Base-by-base conservation (phyloP, 2,329 filamentous ascomycete genomes). In the Beauveria bassiana region DNA sequence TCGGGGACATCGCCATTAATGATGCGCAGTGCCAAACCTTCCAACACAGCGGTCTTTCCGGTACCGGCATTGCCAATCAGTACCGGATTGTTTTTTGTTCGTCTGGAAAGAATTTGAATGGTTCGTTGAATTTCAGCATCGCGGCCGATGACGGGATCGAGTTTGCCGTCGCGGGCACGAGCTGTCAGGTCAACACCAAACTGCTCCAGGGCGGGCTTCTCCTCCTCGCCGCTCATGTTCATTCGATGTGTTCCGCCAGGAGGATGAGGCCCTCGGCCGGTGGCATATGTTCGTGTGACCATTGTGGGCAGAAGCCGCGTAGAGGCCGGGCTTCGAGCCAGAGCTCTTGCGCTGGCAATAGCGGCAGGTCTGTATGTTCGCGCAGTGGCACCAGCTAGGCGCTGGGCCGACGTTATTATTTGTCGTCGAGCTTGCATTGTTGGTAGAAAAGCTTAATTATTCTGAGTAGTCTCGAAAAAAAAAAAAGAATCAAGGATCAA, bases 31-130 rank as follows among this genome's bases (percentile, higher is more conserved):
- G 93, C 93, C 45, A 98, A 79, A 1, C 93, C 93, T 75, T 98
- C 93, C 3, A 97, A 78, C 57, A 97, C 90, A 1, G 93, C 93
- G 6, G 93, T 98, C 77, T 98, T 98, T 64, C 93, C 93, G 0
- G 91, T 96, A 66, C 93, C 93, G 9, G 92, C 91, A 52, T 86
- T 87, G 64, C 93, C 93, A 62, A 97, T 96, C n/a, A 97, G 78
- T 0, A 97, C 93, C 0, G 93, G 93, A 66, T 96, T 96, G 70
- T 97, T 98, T 75, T 98, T 98, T 8, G 95, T 98, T 64, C 95
- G 82, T 65, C 95, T 82, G 18, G 93, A 97, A 1, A 99, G 77
- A 12, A 99, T 89, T 70, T 98, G 95, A 63, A 98, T 97, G 0
- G 93, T 96, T 55, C 95, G 83, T 70, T 96, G 91, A 58, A 98